phyloP scores from a whole-genome alignment of 306 rosid species.

The Malus sylvestris region DNA sequence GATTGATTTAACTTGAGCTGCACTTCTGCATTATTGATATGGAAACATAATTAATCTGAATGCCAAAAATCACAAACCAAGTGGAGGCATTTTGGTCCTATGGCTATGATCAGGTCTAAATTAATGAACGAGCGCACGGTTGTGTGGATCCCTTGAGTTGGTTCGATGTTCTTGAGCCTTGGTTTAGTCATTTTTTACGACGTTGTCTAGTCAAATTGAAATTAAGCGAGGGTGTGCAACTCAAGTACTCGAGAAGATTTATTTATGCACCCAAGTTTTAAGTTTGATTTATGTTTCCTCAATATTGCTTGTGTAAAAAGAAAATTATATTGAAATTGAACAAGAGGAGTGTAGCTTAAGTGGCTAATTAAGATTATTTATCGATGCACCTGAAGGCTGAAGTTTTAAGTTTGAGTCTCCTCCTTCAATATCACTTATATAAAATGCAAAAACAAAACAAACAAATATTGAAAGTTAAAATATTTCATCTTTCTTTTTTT shows the following conservation, averaged over 20 bases:
- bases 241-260: too few relatives aligned
- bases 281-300: too few relatives aligned
- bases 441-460: too few relatives aligned
- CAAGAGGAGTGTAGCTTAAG: too few relatives aligned
- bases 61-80: not conserved
- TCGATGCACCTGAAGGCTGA: too few relatives aligned
- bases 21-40: not conserved
- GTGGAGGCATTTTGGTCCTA: not conserved
- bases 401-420: too few relatives aligned
- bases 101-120: not conserved
- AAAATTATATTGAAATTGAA: too few relatives aligned
- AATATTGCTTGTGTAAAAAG: too few relatives aligned
- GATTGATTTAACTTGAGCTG: not conserved
- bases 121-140: not conserved
- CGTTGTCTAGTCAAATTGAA: not conserved
- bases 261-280: too few relatives aligned
- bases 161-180: not conserved
- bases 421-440: too few relatives aligned
- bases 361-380: too few relatives aligned
- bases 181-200: not conserved
- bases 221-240: not conserved
- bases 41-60: not conserved
- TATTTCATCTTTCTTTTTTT: not conserved
- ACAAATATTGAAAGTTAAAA: not conserved
- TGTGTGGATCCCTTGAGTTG: conserved; percentile 43